These are phyloP conservation scores for Psilocybe cyanescens DNA, from an alignment of 768 basidiomycete species.

Conservation along the genomic window DNA sequence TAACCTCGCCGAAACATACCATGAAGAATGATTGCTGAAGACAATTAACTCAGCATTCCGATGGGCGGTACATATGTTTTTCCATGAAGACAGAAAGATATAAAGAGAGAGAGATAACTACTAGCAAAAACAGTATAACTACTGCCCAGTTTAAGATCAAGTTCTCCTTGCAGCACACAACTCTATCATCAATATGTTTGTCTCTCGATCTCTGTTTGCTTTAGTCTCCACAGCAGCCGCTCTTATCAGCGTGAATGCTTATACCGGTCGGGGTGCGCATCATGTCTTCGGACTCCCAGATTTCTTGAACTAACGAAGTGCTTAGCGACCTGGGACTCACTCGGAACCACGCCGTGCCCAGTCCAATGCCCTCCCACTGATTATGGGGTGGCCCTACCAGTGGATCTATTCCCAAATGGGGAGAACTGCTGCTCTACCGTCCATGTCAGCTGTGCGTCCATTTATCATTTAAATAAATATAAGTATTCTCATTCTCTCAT, in stretches of 20 bases:
- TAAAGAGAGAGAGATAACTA: neutral
- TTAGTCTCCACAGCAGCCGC: neutral
- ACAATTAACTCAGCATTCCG: neutral
- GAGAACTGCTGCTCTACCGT: constrained; percentile 14
- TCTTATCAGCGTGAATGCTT: constrained; percentile 7
- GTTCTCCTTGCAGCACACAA: neutral
- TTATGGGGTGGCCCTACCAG: constrained; percentile 12
- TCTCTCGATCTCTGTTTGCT: neutral
- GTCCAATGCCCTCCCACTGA: constrained; percentile 11
- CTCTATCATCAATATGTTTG: constrained; percentile 7
- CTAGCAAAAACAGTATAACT: too few species aligned
- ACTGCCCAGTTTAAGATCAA: neutral
- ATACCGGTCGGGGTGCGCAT: constrained; percentile 10
- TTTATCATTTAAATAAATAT: too few species aligned
- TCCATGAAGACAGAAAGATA: too few species aligned
- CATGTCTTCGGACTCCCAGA: neutral
- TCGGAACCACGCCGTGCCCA: constrained; percentile 17
- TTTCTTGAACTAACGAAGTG: neutral
- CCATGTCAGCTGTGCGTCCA: constrained; percentile 15
- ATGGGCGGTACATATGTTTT: neutral
- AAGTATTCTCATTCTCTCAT: neutral
- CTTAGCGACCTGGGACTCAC: constrained; percentile 10
- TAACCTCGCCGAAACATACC: neutral
- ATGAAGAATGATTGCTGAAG: neutral
- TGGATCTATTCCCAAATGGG: constrained; percentile 15